A percentile compares a stretch with the other conserved stretches of the same genome.
Conservation (phyloP, 2,329 filamentous ascomycete species). For the Paecilomyces fulvus region DNA sequence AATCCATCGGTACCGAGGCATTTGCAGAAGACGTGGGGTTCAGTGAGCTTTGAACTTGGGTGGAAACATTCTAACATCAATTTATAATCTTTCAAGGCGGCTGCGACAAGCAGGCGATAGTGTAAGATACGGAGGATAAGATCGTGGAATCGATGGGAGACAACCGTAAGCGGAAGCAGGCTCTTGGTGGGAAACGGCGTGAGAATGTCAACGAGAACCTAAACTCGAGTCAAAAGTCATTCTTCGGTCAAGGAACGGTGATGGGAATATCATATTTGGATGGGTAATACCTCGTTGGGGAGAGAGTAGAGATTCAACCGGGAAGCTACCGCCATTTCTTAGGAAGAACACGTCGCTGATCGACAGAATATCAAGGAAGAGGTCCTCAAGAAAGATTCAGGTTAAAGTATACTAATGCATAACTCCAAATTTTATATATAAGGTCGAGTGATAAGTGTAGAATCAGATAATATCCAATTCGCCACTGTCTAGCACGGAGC, state of each 20-base stretch:
- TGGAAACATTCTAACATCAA: conserved; percentile 73
- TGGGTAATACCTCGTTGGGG: background rate
- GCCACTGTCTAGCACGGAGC: background rate
- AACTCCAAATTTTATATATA: background rate
- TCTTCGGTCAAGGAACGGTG: background rate
- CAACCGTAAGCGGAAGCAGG: conserved; percentile 50
- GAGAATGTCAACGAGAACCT: conserved; percentile 48
- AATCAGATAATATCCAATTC: background rate
- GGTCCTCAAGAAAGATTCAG: background rate
- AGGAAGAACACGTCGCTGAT: background rate
- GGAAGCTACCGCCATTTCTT: background rate
- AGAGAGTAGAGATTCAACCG: background rate
- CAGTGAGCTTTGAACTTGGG: conserved; percentile 58
- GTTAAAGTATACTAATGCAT: background rate
- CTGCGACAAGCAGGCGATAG: conserved; percentile 52
- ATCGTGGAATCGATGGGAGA: conserved; percentile 56
- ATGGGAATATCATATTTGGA: background rate
- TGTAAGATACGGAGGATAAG: conserved; percentile 57
- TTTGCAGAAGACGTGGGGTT: conserved; percentile 61
- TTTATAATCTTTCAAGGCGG: conserved; percentile 52
- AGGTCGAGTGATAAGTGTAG: background rate
- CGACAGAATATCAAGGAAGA: background rate
- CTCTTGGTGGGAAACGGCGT: conserved; percentile 40
- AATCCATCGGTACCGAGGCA: conserved; percentile 58
- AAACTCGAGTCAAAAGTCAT: background rate